Evolutionary conservation across 805 yeast genomes (phyloP).

Genomic region (Cyberlindnera mississippiensis): DNA sequence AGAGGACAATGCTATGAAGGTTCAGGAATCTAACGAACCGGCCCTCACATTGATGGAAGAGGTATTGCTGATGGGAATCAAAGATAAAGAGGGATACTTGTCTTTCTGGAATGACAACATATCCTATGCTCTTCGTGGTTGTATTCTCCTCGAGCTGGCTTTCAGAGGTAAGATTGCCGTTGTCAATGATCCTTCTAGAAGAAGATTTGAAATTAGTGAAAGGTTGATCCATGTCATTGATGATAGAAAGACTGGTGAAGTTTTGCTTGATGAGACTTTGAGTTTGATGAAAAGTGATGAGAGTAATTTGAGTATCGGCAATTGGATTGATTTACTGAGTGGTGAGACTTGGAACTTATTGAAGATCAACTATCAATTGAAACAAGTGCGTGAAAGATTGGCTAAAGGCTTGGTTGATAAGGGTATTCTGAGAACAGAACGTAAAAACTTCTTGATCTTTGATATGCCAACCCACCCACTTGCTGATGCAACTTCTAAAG

Average conservation of each 20-base stretch:
- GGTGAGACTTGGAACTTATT: slow-evolving; percentile 98
- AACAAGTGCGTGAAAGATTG: slow-evolving; percentile 93
- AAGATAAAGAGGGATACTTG: slow-evolving; percentile 92
- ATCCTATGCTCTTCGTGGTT: slow-evolving; percentile 92
- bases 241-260: slow-evolving; percentile 88
- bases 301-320: slow-evolving; percentile 69
- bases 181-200: slow-evolving; percentile 88
- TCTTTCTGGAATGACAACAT: slow-evolving; percentile 98
- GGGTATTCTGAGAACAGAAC: slow-evolving; percentile 92
- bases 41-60: slow-evolving; percentile 93
- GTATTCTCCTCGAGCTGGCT: slow-evolving; percentile 88
- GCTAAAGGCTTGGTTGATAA: slow-evolving; percentile 97
- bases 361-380: slow-evolving; percentile 91
- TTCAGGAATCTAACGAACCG: slow-evolving; percentile 47
- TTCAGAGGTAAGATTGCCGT: slow-evolving; percentile 84
- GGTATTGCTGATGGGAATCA: slow-evolving; percentile 85
- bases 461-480: slow-evolving; percentile 99
- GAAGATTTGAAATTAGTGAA: slow-evolving; percentile 83
- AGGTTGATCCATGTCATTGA: slow-evolving; percentile 85
- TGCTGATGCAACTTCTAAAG: slow-evolving; percentile 81
- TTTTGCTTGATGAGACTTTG: slow-evolving; percentile 87
- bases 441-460: slow-evolving; percentile 87
- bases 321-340: slow-evolving; percentile 90
- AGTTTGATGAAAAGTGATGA: slow-evolving; percentile 85
- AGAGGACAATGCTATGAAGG: slow-evolving; percentile 38